Evolutionary conservation across 768 basidiomycete genomes (phyloP).

Genomic region (Cystobasidiopsis lactophilus): DNA sequence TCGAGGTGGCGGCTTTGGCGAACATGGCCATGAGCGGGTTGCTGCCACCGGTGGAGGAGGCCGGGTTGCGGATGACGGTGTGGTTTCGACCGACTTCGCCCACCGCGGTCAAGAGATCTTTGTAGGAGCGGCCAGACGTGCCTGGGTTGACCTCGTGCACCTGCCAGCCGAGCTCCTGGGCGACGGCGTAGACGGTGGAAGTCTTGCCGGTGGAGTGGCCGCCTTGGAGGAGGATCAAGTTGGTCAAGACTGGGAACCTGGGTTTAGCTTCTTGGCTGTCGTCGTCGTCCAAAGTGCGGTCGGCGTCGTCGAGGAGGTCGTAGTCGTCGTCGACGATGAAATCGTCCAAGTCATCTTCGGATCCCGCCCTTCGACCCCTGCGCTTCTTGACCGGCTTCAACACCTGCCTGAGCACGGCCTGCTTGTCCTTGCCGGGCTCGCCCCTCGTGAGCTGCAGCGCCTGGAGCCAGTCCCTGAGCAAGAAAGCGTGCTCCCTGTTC

Average conservation of each 20-base stretch:
- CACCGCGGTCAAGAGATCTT: slow-evolving; percentile 52
- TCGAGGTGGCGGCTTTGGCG: background rate
- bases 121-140: slow-evolving; percentile 64
- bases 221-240: slow-evolving; percentile 65
- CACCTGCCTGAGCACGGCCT: background rate
- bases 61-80: slow-evolving; percentile 30
- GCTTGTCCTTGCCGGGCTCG: background rate
- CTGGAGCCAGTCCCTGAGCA: background rate
- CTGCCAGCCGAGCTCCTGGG: slow-evolving; percentile 81
- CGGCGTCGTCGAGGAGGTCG: slow-evolving; percentile 14
- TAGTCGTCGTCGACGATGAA: slow-evolving; percentile 36
- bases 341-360: slow-evolving; percentile 25
- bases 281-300: slow-evolving; percentile 11
- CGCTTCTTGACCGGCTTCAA: background rate
- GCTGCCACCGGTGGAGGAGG: slow-evolving; percentile 9
- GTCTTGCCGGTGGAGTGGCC: slow-evolving; percentile 77
- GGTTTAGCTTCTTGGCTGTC: slow-evolving; percentile 22
- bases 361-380: slow-evolving; percentile 5
- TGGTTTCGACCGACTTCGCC: slow-evolving; percentile 93
- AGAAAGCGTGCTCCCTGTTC: slow-evolving; percentile 16
- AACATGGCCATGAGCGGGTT: slow-evolving; percentile 8
- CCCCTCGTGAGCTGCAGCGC: background rate
- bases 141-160: slow-evolving; percentile 94
- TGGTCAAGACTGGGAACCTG: slow-evolving; percentile 35
- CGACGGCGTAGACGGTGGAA: slow-evolving; percentile 76